A percentile compares a stretch with the other conserved stretches of the same genome.
phyloP scores from a whole-genome alignment of 305 asterid genomes.

The Plantago coronopus region DNA sequence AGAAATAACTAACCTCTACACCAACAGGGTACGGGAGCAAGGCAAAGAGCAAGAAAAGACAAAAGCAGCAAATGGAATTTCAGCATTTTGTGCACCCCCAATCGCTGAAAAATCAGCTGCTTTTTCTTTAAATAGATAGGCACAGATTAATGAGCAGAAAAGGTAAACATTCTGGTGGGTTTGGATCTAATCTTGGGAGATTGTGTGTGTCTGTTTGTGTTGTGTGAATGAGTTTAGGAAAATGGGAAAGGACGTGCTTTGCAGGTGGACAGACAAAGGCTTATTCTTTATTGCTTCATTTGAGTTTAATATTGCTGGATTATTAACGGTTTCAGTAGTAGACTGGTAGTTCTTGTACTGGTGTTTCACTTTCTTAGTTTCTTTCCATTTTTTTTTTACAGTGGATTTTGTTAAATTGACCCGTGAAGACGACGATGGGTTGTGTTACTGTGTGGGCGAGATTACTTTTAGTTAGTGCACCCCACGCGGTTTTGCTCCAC shows the following conservation, averaged over 20 bases:
- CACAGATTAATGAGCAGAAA: not conserved
- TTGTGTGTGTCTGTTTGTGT: not conserved
- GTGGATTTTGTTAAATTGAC: not conserved
- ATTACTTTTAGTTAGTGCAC: not conserved
- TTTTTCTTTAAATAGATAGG: not conserved
- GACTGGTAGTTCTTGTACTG: no score
- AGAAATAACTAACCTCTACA: conserved; percentile 48
- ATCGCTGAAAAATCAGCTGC: conserved; percentile 7
- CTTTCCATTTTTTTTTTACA: not conserved
- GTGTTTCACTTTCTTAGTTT: no score
- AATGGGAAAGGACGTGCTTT: conserved; percentile 2
- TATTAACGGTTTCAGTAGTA: not conserved
- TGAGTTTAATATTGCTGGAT: not conserved
- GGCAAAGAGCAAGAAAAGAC: conserved; percentile 32
- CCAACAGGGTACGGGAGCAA: conserved; percentile 36
- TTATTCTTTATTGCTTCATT: not conserved
- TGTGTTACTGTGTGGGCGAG: not conserved
- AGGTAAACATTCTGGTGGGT: not conserved
- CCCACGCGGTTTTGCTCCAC: conserved; percentile 6
- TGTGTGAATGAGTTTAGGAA: conserved; percentile 1
- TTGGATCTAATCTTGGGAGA: conserved; percentile 9
- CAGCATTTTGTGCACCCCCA: conserved; percentile 31
- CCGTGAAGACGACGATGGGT: conserved; percentile 5
- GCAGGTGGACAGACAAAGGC: not conserved
- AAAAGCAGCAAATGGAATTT: conserved; percentile 28